Evolutionary conservation across 2,329 filamentous ascomycete species (phyloP), one percentile per base, ranked within the genome.

Genomic region (Didymella pinodella): DNA sequence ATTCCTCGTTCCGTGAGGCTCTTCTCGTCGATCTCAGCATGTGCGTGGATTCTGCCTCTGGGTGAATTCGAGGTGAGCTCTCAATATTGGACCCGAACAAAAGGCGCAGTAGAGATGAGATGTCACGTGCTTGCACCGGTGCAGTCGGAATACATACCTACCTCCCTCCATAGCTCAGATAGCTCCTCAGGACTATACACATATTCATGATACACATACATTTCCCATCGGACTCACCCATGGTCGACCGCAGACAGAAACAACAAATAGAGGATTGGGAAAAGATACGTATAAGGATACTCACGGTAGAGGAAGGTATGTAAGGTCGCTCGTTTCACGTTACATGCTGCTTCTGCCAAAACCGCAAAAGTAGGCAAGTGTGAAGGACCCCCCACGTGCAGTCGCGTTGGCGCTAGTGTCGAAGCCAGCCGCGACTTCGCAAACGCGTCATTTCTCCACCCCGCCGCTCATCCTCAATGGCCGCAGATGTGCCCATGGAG

Each of bases 401-500:
- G 12, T 43, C 54, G 54, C 48, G 54, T 57, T 26, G 34, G 36
- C 44, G 54, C 54, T 57, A 57, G 34, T 34, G 48, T 31, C 48
- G 18, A 20, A 41, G 31, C 20, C 31, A 18, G 32, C 31, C 32
- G 34, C 32, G 32, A 40, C 40, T 20, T 22, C 18, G 20, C 45
- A 41, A 41, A 40, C 56, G 56, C 56, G 56, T 59, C 50, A 54
- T 51, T 22, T 53, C 34, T 34, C 34, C 31, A 41, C 46, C 40
- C 46, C 46, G 47, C 50, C 45, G 47, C 34, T 22, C 22, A 22
- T 50, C 32, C 44, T 38, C 32, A 46, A 59, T 59, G 56, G 56
- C 56, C 41, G 50, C 56, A 54, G 56, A 59, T 59, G 56, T 51
- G 56, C 29, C 47, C 56, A 59, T 47, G 56, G 56, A 59, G 31